Percentiles rank a stretch among this genome's conserved stretches.
Conservation (phyloP, 2,329 filamentous ascomycete genomes). For the Aspergillus felis region DNA sequence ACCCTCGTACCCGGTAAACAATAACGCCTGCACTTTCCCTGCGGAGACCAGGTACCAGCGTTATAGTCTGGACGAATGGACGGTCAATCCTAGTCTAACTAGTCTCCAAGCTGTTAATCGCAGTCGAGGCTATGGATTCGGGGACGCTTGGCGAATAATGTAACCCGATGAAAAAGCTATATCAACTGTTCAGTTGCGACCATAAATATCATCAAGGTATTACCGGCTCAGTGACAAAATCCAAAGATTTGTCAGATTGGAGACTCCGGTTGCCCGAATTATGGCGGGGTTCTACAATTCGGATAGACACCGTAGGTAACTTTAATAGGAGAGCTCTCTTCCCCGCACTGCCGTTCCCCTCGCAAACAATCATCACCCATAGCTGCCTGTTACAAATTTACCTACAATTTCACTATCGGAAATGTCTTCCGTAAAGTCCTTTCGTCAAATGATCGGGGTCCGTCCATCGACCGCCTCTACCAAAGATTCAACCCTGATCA, state of each 20-base stretch:
- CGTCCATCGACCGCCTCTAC: slow-evolving; percentile 54
- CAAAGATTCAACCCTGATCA: slow-evolving; percentile 58
- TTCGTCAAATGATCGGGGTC: slow-evolving; percentile 54
- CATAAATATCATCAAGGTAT: no score
- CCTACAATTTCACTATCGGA: neutral
- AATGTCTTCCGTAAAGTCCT: slow-evolving; percentile 24
- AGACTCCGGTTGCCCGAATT: neutral
- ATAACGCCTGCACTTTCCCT: no score
- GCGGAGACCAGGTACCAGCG: no score
- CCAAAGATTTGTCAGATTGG: neutral
- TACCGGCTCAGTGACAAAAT: no score
- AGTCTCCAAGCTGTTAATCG: neutral
- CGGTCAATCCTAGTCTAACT: no score
- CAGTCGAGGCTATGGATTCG: neutral
- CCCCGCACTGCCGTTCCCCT: neutral
- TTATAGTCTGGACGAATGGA: no score
- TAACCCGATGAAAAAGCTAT: neutral
- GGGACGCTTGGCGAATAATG: neutral
- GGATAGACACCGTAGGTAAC: no score
- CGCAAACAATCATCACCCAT: neutral
- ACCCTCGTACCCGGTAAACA: neutral
- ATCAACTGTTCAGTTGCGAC: no score
- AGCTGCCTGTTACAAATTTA: no score
- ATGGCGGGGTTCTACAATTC: no score
- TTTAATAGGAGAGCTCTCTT: neutral